Evolutionary conservation across 306 rosid genomes (phyloP), one percentile per base, ranked within the genome.

Genomic region (Prunus fruticosa): DNA sequence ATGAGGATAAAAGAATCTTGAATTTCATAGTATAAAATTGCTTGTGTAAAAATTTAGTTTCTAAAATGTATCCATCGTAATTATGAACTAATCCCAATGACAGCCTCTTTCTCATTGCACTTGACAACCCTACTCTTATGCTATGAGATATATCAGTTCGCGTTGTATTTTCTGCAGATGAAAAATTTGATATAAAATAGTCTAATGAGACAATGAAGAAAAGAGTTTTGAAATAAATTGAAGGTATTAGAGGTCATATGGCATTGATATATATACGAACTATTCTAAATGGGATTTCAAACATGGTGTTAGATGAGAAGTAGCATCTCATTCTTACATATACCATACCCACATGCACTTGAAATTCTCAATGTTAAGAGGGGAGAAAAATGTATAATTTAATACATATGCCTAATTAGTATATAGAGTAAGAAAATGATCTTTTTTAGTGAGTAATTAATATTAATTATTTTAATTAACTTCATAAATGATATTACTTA

Each of bases 111-210:
- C 45, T 84, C 85, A 92, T 79, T 92, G 96, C 75, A 89, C 80
- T 69, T 84, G 89, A 85, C 97, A 90, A 58, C 87, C 84, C 77
- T 83, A 91, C 76, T 83, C 96, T 75, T 87, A 90, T 11, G 87
- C 85, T 76, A 74, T 81, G 61, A 92, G 96, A 81, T 64, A 89
- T 72, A 81, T 78, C 75, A 90, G 77, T 63, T 96, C 96, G 25
- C 96, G 91, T 68, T 67, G 85, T 79, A 95, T 90, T 84, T 97
- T 95, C 96, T 95, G 77, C 78, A 76, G 53, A 53, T 25, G 49
- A 56, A 66, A 60, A 22, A 10, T 71, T 66, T 11, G 8, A 67
- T 23, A 34, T 19, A 22, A 52, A 78, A 53, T 32, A 25, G 15
- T 14, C 45, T 12, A 28, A 34, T 13, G 25, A 73, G 6, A 50